Base-by-base conservation (phyloP, 2,329 filamentous ascomycete genomes). In the Talaromyces sp. region DNA sequence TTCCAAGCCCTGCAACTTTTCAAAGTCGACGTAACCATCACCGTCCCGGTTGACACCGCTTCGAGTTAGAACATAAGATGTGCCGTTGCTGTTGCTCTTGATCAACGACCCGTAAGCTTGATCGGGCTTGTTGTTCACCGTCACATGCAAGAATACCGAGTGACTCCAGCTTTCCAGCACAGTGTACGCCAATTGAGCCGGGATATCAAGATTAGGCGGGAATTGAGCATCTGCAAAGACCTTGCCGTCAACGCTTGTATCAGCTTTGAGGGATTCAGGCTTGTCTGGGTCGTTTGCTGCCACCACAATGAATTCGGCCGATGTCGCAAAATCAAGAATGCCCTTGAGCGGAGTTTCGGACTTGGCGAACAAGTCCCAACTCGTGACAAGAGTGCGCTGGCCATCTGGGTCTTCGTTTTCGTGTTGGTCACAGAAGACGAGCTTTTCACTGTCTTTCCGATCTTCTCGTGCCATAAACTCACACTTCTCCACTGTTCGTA, bases 71-170 rank as follows among this genome's bases (percentile, higher is more conserved):
- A 96, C 91, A 70, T 97, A 99, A 1, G 90, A 95, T 0, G 95
- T 99, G 59, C 95, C 95, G 72, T 99, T 98, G 69, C 92, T 97
- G 79, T 99, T 99, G 72, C 92, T 97, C 84, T 98, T 99, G 76
- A 99, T 86, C 68, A 99, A 91, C 27, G 89, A 89, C 42, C 95
- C 95, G 68, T 90, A 92, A 63, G 89, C 85, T 57, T 84, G 85
- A 19, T 86, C 88, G 57, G 81, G 73, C 3, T 80, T 79, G 47
- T 83, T 84, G 69, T 90, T 88, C 47, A 91, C 91, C 0, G 90
- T 92, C 54, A 98, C 93, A 71, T 98, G 96, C 62, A 99, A 78
- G 77, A 98, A 98, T 62, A 99, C 84, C 1, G 95, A 90, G 74
- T 98, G 93, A 0, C 92, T 96, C 1, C 92, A 95, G 75, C 93